Evolutionary conservation across 163 green algal genomes (phyloP), one percentile per base, ranked within the genome.

Genomic region (Coccomyxa subellipsoidea): DNA sequence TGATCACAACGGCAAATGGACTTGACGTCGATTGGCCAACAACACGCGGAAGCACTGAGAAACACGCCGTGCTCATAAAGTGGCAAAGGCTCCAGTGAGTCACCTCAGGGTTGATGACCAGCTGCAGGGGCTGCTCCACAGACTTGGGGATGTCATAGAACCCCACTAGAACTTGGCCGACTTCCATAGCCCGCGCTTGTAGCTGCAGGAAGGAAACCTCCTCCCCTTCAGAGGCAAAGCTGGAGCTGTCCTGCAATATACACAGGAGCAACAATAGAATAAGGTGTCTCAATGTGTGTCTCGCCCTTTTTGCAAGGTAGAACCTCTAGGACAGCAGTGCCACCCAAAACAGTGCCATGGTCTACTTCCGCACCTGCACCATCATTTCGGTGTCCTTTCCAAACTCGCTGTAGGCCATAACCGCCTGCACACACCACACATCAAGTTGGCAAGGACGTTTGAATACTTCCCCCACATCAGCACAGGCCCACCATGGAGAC

Each of bases 351-450:
- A n/a, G n/a, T n/a, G n/a, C n/a, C n/a, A n/a, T n/a, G n/a, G n/a
- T n/a, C n/a, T n/a, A n/a, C n/a, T n/a, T n/a, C n/a, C n/a, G n/a
- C 78, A 93, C 88, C 54, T 91, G 81, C 71, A 93, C 84, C 25
- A 78, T 80, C n/a, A 92, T 47, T 54, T 90, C 84, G n/a, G 69
- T 84, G 9, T 85, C 47, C 21, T 37, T 59, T 36, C 90, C 90
- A 70, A 92, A 82, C 31, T 78, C 7, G 18, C 73, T 78, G 40
- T 87, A 84, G 7, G 85, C 78, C 5, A 69, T 9, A 25, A 94
- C 37, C 18, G 86, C 77, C 69, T 83, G 77, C 47, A 21, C n/a
- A 29, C 71, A 54, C 29, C 73, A 76, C 1, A 76, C 31, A 76
- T 76, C n/a, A n/a, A n/a, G n/a, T n/a, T n/a, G n/a, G n/a, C n/a